Percentiles rank a stretch among this genome's conserved stretches.
These are phyloP conservation scores for Pythium pectinolyticum DNA, from an alignment of 352 stramenopile genomes.

Conservation along the genomic window DNA sequence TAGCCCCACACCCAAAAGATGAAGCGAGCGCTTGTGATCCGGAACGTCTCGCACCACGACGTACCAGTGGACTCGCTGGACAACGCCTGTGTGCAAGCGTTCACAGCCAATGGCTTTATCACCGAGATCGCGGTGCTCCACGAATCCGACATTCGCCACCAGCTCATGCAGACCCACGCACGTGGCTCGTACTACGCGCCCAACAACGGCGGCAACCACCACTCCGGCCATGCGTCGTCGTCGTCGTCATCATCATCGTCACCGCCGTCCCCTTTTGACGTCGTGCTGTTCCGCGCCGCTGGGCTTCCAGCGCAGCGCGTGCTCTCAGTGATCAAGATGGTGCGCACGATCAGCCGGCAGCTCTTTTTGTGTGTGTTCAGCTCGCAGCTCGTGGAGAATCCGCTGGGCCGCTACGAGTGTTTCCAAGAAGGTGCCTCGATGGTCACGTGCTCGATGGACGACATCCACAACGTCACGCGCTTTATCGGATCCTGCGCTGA, in stretches of 20 bases:
- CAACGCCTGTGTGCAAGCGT: conserved; percentile 73
- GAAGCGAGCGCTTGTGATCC: conserved; percentile 80
- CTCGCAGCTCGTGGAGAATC: conserved; percentile 67
- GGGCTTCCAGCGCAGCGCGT: conserved; percentile 53
- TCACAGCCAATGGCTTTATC: conserved; percentile 66
- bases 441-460: conserved; percentile 73
- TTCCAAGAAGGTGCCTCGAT: conserved; percentile 81
- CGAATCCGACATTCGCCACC: conserved; percentile 53
- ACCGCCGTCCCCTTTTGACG: conserved; percentile 48
- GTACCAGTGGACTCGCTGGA: conserved; percentile 73
- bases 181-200: conserved; percentile 15
- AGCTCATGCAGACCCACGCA: conserved; percentile 58
- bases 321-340: conserved; percentile 51
- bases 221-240: background rate
- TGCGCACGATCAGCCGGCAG: conserved; percentile 77
- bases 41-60: conserved; percentile 70
- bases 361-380: conserved; percentile 87
- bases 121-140: conserved; percentile 67
- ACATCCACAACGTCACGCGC: conserved; percentile 59
- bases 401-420: conserved; percentile 69
- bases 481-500: conserved; percentile 60
- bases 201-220: conserved; percentile 10
- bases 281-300: conserved; percentile 62
- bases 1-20: conserved; percentile 30
- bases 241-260: too few species aligned